Percentiles rank a stretch among this genome's conserved stretches.
Evolutionary conservation across 768 basidiomycete genomes (phyloP).

Genomic region (Suillus subalutaceus): DNA sequence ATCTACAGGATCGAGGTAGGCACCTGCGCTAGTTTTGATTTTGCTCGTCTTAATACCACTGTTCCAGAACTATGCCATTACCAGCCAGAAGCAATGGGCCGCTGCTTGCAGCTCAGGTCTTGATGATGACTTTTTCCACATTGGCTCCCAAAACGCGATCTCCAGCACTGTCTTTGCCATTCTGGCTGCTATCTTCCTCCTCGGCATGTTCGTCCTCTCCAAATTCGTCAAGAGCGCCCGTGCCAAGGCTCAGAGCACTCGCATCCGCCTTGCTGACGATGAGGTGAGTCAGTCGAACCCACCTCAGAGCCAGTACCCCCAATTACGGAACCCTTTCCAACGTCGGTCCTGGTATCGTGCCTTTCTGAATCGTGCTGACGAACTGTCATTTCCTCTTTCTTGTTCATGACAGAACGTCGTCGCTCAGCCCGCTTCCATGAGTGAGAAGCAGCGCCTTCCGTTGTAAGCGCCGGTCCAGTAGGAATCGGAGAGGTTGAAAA

Average conservation of each 20-base stretch:
- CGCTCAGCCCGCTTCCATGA: slow-evolving; percentile 26
- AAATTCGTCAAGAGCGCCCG: slow-evolving; percentile 40
- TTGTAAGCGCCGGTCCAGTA: slow-evolving; percentile 18
- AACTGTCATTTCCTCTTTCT: slow-evolving; percentile 4
- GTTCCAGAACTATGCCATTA: slow-evolving; percentile 46
- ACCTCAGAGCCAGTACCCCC: slow-evolving; percentile 6
- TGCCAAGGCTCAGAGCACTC: slow-evolving; percentile 31
- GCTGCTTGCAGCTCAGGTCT: slow-evolving; percentile 39
- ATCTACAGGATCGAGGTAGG: slow-evolving; percentile 79
- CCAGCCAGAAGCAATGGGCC: slow-evolving; percentile 48
- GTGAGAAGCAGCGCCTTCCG: slow-evolving; percentile 30
- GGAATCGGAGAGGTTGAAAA: slow-evolving; percentile 8
- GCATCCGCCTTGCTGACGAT: slow-evolving; percentile 39
- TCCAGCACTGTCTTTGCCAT: slow-evolving; percentile 36
- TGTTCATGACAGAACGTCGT: slow-evolving; percentile 21
- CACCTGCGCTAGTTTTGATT: neutral
- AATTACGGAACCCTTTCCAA: slow-evolving; percentile 18
- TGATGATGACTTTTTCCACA: slow-evolving; percentile 35
- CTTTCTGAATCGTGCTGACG: slow-evolving; percentile 13
- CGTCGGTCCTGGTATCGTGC: slow-evolving; percentile 13
- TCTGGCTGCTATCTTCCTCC: slow-evolving; percentile 39
- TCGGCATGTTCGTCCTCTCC: slow-evolving; percentile 35
- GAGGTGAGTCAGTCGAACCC: slow-evolving; percentile 32
- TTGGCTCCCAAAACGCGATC: slow-evolving; percentile 33
- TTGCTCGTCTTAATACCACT: slow-evolving; percentile 2